Base-by-base conservation (phyloP, 495 filamentous ascomycete species). In the Wilcoxina mikolae region DNA sequence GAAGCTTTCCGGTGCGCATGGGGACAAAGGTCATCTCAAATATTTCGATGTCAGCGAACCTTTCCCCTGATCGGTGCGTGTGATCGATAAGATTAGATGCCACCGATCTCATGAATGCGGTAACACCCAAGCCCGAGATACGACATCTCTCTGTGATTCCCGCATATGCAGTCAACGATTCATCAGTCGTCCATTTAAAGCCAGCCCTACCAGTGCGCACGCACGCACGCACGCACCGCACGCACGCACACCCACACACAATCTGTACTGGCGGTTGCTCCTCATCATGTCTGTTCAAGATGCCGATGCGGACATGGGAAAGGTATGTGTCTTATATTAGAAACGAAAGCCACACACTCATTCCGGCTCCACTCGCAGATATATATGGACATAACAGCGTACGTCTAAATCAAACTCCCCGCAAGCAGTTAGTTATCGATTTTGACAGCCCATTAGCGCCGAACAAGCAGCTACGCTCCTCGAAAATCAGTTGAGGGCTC, bases 401-500 rank as follows among this genome's bases (percentile, higher is more conserved):
- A 43, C 4, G 39, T 20, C 39, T 20, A 35, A 35, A 15, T 35
- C 31, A 7, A 35, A 15, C 17, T 43, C 39, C 39, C 39, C 10
- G 39, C 10, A 43, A 43, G 10, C 39, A 43, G 10, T 20, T 15
- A 15, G 7, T 35, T 5, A 5, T 35, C 5, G 31, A 35, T 35
- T 35, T 35, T 35, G 31, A 35, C 31, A 15, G 5, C 15, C 31
- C 2, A 24, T 17, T 33, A 77, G 75, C 46, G 79, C 78, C 49
- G 79, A 82, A 62, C 69, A 68, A 54, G 74, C 77, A 5, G 79
- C 78, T 5, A 61, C 70, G 7, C 74, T 70, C 3, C 60, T 82
- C 45, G 79, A 82, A 60, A 71, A 69, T 24, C 73, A 78, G 47
- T 68, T 82, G 33, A 68, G 61, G 26, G 60, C 59, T 4, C 58